These are phyloP conservation scores for Lotus japonicus DNA, from an alignment of 306 rosid species.

Conservation along the genomic window DNA sequence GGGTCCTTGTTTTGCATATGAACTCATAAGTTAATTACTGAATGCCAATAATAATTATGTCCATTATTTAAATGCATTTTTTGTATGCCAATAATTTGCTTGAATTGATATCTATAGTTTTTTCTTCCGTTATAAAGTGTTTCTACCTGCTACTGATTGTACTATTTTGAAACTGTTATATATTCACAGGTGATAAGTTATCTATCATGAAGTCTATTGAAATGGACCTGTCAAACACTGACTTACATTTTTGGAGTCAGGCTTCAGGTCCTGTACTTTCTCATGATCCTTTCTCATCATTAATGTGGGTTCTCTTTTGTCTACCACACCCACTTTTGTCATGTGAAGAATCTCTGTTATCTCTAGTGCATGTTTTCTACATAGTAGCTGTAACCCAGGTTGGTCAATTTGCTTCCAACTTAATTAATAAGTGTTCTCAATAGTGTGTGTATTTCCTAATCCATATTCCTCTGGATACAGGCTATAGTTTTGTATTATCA, in stretches of 20 bases:
- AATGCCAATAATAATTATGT: not conserved
- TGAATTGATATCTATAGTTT: not conserved
- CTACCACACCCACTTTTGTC: constrained; percentile 77
- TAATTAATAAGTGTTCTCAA: not conserved
- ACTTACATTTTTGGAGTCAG: constrained; percentile 64
- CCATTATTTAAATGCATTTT: not conserved
- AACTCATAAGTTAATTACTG: not conserved
- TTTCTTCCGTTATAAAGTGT: not conserved
- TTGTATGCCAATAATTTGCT: not conserved
- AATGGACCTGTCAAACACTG: constrained; percentile 36
- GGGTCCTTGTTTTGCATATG: not conserved
- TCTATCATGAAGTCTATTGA: constrained; percentile 47
- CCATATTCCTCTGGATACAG: constrained; percentile 39
- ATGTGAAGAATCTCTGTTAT: constrained; percentile 72
- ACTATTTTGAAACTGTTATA: constrained; percentile 6
- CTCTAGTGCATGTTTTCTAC: constrained; percentile 83
- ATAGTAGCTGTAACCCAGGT: constrained; percentile 85
- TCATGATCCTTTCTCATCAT: constrained; percentile 79
- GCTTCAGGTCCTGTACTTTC: constrained; percentile 86
- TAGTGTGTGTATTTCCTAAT: constrained; percentile 22
- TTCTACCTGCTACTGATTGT: constrained; percentile 1
- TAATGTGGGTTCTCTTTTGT: constrained; percentile 96
- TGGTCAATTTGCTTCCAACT: constrained; percentile 17
- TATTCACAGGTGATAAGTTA: constrained; percentile 50
- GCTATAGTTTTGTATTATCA: constrained; percentile 53